A percentile compares a stretch with the other conserved stretches of the same genome.
Evolutionary conservation across 2,329 filamentous ascomycete genomes (phyloP).

Genomic region (Pyricularia grisea): DNA sequence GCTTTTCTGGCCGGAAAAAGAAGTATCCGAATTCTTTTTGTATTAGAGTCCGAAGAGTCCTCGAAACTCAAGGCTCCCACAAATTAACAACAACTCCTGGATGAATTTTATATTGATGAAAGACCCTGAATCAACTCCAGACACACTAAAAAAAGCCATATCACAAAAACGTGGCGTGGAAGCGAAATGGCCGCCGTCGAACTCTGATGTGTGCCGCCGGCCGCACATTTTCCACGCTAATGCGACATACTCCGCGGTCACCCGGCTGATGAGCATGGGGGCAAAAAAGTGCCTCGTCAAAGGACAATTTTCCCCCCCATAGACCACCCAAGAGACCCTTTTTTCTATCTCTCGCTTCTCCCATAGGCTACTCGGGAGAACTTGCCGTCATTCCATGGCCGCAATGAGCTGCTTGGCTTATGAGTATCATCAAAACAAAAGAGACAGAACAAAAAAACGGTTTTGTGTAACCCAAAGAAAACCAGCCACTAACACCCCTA

Average conservation of each 20-base stretch:
- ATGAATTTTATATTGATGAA: background rate
- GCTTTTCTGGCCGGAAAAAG: no score
- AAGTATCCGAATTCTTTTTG: no score
- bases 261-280: background rate
- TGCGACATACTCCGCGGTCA: background rate
- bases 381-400: background rate
- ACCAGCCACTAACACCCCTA: background rate
- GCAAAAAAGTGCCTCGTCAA: background rate
- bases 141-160: background rate
- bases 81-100: background rate
- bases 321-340: background rate
- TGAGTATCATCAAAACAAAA: background rate
- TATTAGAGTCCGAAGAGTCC: no score
- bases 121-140: background rate
- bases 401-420: background rate
- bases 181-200: background rate
- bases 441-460: background rate
- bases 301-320: background rate
- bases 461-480: background rate
- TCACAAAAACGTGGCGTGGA: background rate
- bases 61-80: background rate
- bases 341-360: background rate
- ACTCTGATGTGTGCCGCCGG: background rate
- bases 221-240: background rate
- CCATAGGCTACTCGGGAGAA: background rate